Conservation (phyloP, 768 basidiomycete species). For the Termitomyces sp. region DNA sequence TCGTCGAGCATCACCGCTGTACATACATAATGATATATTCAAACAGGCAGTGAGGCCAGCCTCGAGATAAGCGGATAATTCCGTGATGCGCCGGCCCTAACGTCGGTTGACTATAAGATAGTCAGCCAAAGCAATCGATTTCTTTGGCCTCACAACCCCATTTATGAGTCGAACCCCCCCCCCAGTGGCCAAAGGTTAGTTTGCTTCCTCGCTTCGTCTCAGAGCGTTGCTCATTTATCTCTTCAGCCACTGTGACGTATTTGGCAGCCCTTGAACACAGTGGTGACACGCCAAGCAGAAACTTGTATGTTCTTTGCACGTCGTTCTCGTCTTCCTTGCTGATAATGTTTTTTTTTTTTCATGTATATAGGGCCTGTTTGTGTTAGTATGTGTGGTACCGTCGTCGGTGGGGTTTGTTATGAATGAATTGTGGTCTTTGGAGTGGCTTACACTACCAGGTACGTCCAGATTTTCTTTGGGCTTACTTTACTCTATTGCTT, state of each 20-base stretch:
- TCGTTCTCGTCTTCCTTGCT: accelerated
- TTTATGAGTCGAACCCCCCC: background rate
- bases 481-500: background rate
- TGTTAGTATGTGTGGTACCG: background rate
- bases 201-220: background rate
- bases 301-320: background rate
- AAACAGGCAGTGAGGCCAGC: too few species aligned
- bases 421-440: constrained; percentile 1
- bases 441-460: background rate
- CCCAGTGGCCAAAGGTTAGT: background rate
- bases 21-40: too few species aligned
- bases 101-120: background rate
- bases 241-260: background rate
- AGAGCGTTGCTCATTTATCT: background rate
- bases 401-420: background rate
- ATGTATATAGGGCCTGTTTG: background rate
- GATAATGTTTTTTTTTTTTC: background rate
- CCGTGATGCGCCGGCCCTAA: constrained; percentile 2
- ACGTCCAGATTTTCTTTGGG: background rate
- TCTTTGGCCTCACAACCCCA: constrained; percentile 5
- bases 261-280: background rate
- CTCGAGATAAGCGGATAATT: background rate
- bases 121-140: background rate
- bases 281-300: background rate
- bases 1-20: background rate